Evolutionary conservation across 2,329 filamentous ascomycete genomes (phyloP).

Genomic region (Parastagonospora avenae): DNA sequence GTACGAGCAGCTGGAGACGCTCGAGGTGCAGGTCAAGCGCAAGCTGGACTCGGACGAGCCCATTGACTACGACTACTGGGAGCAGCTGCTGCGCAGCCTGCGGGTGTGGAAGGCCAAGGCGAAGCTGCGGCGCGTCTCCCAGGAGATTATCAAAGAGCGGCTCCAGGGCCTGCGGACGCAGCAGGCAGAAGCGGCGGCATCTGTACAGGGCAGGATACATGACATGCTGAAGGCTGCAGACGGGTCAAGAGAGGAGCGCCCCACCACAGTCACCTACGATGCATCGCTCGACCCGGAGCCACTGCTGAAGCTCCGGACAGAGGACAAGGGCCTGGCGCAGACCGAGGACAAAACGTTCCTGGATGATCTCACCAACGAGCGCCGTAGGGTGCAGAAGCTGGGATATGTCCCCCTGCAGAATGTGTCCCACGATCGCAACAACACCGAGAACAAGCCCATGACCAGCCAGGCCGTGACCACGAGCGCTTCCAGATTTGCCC

Average conservation of each 20-base stretch:
- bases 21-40: constrained; percentile 83
- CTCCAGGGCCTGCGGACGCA: constrained; percentile 68
- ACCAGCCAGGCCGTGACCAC: constrained; percentile 53
- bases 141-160: constrained; percentile 73
- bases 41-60: constrained; percentile 89
- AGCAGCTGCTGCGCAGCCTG: constrained; percentile 83
- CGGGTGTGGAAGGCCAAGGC: constrained; percentile 91
- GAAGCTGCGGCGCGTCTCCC: constrained; percentile 77
- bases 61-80: constrained; percentile 98
- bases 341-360: constrained; percentile 65
- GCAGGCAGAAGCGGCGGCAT: constrained; percentile 69
- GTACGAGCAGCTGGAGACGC: constrained; percentile 79
- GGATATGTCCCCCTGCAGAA: constrained; percentile 70
- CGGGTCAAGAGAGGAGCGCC: constrained; percentile 1
- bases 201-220: constrained; percentile 59
- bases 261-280: constrained; percentile 37
- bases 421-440: constrained; percentile 34
- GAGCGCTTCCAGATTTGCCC: constrained; percentile 71
- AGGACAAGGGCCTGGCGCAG: constrained; percentile 66
- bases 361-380: constrained; percentile 60
- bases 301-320: constrained; percentile 65
- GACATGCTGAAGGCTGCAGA: constrained; percentile 44
- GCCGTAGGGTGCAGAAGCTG: constrained; percentile 66
- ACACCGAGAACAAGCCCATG: constrained; percentile 36
- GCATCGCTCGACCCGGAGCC: constrained; percentile 67